Percentiles rank a stretch among this genome's conserved stretches.
phyloP scores from a whole-genome alignment of 2,329 filamentous ascomycete genomes.

The Beauveria sp. region DNA sequence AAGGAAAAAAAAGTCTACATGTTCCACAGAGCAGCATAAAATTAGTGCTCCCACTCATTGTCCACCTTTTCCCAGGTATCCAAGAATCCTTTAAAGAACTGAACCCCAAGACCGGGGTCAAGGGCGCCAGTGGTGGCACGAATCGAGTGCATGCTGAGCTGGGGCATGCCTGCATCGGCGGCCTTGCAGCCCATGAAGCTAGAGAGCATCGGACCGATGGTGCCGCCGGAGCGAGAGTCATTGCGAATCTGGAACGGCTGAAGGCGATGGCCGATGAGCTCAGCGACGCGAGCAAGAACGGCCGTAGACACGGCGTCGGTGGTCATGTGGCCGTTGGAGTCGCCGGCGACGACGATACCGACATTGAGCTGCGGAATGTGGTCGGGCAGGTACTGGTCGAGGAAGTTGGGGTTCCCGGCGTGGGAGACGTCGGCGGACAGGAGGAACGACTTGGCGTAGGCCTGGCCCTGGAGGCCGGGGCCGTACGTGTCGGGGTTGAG shows the following conservation, averaged over 20 bases:
- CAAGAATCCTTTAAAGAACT: constrained; percentile 83
- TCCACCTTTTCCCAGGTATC: constrained; percentile 82
- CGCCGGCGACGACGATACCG: constrained; percentile 70
- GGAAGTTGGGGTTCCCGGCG: constrained; percentile 91
- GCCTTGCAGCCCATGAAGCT: constrained; percentile 72
- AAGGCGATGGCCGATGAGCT: constrained; percentile 61
- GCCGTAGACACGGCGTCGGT: constrained; percentile 82
- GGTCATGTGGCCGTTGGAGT: constrained; percentile 93
- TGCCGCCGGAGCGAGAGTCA: constrained; percentile 81
- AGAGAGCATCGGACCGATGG: constrained; percentile 87
- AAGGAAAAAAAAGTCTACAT: too few species aligned
- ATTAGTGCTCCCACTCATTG: constrained; percentile 55
- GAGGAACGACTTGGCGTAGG: constrained; percentile 86
- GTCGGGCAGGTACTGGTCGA: constrained; percentile 71
- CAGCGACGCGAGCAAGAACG: constrained; percentile 70
- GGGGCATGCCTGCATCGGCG: constrained; percentile 82
- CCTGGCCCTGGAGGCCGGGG: constrained; percentile 63
- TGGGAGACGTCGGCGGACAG: constrained; percentile 91
- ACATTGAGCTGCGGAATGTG: constrained; percentile 86
- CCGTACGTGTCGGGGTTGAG: constrained; percentile 47
- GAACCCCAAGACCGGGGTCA: constrained; percentile 81
- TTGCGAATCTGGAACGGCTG: constrained; percentile 95
- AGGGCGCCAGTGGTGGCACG: constrained; percentile 78
- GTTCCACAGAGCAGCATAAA: neutral
- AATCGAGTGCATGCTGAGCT: constrained; percentile 91